Conservation (phyloP, 352 stramenopile genomes). For the Phytophthora citricola region DNA sequence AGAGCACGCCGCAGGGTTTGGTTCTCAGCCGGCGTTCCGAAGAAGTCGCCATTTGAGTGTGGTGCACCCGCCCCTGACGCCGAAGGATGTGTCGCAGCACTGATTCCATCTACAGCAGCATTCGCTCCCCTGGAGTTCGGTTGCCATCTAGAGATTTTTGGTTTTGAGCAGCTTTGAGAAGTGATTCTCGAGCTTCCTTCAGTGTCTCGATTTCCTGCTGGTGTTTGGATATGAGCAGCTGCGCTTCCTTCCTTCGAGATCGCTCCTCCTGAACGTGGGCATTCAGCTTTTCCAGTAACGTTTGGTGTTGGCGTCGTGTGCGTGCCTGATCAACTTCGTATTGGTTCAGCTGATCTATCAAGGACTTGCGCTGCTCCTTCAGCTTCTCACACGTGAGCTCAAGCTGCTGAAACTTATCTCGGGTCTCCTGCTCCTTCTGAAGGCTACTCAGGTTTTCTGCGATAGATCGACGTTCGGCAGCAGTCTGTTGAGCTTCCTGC, state of each 20-base stretch:
- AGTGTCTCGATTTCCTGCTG: slow-evolving; percentile 26
- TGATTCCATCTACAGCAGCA: background rate
- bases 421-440: slow-evolving; percentile 48
- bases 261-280: slow-evolving; percentile 25
- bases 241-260: slow-evolving; percentile 8
- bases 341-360: slow-evolving; percentile 40
- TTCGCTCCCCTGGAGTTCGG: background rate
- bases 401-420: slow-evolving; percentile 46
- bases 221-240: slow-evolving; percentile 25
- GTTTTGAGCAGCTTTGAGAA: slow-evolving; percentile 15
- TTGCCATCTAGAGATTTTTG: slow-evolving; percentile 20
- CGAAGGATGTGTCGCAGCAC: background rate
- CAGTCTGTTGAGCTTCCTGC: slow-evolving; percentile 46
- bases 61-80: slow-evolving; percentile 7
- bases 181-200: slow-evolving; percentile 21
- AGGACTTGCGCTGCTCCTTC: slow-evolving; percentile 35
- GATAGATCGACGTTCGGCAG: slow-evolving; percentile 30
- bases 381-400: slow-evolving; percentile 32
- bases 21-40: slow-evolving; percentile 52
- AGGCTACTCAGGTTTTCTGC: slow-evolving; percentile 37
- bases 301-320: slow-evolving; percentile 43
- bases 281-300: slow-evolving; percentile 39
- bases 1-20: slow-evolving; percentile 60
- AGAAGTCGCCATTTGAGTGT: slow-evolving; percentile 30
- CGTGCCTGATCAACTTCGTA: slow-evolving; percentile 39